Evolutionary conservation across 164 flowering plant species (phyloP).

Genomic region (Pachysandra terminalis): DNA sequence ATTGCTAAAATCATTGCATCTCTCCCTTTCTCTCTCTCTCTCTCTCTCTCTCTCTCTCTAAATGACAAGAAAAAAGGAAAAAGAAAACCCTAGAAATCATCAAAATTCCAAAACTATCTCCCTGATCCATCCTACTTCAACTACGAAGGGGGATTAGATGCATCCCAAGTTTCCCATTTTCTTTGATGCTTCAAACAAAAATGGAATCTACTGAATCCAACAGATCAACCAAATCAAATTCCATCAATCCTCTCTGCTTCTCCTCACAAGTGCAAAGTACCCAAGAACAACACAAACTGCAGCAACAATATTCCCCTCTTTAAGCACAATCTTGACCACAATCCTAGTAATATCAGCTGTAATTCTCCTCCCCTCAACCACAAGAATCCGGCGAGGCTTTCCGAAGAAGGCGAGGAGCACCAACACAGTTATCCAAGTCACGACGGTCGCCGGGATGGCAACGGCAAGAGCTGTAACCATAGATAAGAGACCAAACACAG

Average conservation of each 20-base stretch:
- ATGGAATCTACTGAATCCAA: too few species aligned
- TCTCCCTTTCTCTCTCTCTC: too few species aligned
- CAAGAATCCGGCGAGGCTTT: conserved; percentile 45
- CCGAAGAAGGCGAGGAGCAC: conserved; percentile 58
- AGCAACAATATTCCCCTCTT: conserved; percentile 65
- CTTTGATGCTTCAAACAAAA: too few species aligned
- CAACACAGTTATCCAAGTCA: conserved; percentile 60
- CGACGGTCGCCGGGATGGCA: conserved; percentile 56
- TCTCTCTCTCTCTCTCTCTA: too few species aligned
- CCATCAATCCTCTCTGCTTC: conserved; percentile 18
- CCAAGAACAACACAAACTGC: conserved; percentile 63
- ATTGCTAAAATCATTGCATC: neutral
- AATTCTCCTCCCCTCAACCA: conserved; percentile 60
- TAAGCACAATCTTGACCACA: conserved; percentile 45
- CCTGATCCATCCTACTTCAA: too few species aligned
- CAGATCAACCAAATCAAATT: too few species aligned
- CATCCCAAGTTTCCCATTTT: too few species aligned
- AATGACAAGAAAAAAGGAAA: too few species aligned
- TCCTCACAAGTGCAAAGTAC: conserved; percentile 47
- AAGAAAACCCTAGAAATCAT: too few species aligned
- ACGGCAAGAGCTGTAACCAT: conserved; percentile 61
- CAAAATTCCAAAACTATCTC: too few species aligned
- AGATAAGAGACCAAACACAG: conserved; percentile 49
- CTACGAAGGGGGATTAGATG: too few species aligned
- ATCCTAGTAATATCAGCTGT: conserved; percentile 47